A percentile compares a stretch with the other conserved stretches of the same genome.
Evolutionary conservation across 2,329 filamentous ascomycete genomes (phyloP).

Genomic region (Fusarium beomiforme): DNA sequence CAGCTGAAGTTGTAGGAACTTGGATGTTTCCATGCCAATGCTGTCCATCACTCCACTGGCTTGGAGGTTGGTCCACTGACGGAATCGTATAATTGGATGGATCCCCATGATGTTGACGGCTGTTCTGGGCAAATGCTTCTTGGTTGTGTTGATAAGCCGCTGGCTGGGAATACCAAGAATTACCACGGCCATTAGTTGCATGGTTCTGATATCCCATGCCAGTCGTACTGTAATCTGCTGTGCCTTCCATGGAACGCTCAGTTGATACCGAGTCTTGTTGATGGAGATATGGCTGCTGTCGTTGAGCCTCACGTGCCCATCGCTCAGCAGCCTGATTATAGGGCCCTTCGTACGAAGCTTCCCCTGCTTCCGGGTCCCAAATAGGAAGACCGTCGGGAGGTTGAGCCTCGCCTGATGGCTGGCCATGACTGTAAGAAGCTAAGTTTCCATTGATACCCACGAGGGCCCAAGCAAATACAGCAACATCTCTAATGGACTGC

Average conservation of each 20-base stretch:
- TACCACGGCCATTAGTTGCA: slow-evolving; percentile 1
- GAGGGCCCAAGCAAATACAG: slow-evolving; percentile 89
- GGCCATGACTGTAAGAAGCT: slow-evolving; percentile 70
- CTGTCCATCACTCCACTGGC: slow-evolving; percentile 6
- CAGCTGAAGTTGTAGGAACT: slow-evolving; percentile 15
- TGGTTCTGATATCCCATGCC: slow-evolving; percentile 9
- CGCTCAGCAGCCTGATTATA: slow-evolving; percentile 40
- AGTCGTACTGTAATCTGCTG: background rate
- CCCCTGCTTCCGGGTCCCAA: slow-evolving; percentile 36
- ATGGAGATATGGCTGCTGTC: background rate
- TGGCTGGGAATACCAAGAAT: slow-evolving; percentile 18
- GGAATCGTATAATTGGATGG: background rate
- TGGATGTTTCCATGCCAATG: slow-evolving; percentile 3
- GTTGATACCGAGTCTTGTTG: slow-evolving; percentile 4
- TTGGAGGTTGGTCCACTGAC: background rate
- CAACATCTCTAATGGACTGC: slow-evolving; percentile 83
- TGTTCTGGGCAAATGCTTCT: slow-evolving; percentile 20
- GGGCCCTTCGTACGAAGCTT: slow-evolving; percentile 35
- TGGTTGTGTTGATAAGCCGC: slow-evolving; percentile 26
- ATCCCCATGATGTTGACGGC: background rate
- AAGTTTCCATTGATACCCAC: slow-evolving; percentile 82
- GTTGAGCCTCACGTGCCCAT: slow-evolving; percentile 26
- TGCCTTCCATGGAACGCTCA: background rate
- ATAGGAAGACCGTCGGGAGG: slow-evolving; percentile 53
- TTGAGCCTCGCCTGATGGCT: slow-evolving; percentile 69